A percentile compares a stretch with the other conserved stretches of the same genome.
phyloP scores from a whole-genome alignment of 2,329 filamentous ascomycete species.

The Curvularia lunata region DNA sequence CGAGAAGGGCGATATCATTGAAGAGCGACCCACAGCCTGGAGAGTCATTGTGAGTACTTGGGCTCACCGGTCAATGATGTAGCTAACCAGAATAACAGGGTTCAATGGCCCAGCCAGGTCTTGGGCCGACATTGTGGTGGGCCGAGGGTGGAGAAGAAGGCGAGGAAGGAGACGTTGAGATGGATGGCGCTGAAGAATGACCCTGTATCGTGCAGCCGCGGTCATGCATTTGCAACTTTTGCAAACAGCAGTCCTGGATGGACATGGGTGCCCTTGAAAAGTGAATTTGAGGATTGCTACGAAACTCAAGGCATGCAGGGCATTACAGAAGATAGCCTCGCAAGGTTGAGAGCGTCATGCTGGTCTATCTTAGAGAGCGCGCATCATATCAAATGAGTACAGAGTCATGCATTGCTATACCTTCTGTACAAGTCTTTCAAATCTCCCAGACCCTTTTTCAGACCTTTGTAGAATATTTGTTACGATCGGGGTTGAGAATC shows the following conservation, averaged over 20 bases:
- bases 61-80: not conserved
- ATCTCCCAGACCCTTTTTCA: not conserved
- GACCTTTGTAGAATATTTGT: not conserved
- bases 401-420: not conserved
- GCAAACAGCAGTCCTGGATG: not conserved
- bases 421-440: not conserved
- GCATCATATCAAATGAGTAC: not conserved
- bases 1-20: constrained; percentile 66
- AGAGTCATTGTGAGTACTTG: constrained; percentile 59
- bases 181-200: constrained; percentile 34
- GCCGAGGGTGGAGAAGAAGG: constrained; percentile 37
- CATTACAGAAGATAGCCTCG: not conserved
- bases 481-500: not conserved
- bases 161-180: constrained; percentile 37
- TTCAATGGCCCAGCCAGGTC: constrained; percentile 56
- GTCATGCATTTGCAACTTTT: not conserved
- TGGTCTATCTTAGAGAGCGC: not conserved
- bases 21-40: constrained; percentile 73
- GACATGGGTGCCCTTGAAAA: not conserved
- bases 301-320: not conserved
- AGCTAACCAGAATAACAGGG: constrained; percentile 38
- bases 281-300: not conserved
- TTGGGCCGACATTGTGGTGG: constrained; percentile 59
- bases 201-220: too few species aligned
- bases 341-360: not conserved